Conservation (phyloP, 2,329 filamentous ascomycete genomes). For the Aspergillus floridensis region DNA sequence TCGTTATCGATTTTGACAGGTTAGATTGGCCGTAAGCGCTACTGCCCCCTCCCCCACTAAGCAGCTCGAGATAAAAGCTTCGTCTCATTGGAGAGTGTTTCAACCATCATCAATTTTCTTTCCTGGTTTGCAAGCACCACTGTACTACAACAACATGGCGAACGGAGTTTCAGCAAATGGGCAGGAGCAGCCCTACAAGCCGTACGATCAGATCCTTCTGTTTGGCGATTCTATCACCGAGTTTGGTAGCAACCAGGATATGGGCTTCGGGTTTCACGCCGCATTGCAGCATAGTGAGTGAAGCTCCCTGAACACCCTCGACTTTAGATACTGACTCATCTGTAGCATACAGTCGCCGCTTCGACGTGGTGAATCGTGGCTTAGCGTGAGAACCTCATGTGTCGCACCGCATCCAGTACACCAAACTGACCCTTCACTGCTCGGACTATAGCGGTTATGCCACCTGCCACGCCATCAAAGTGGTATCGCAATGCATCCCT, state of each 20-base stretch:
- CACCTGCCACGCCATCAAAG: constrained; percentile 68
- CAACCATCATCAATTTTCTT: not conserved
- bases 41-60: not conserved
- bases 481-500: constrained; percentile 70
- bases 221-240: constrained; percentile 91
- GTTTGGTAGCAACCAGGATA: constrained; percentile 56
- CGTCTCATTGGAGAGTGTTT: not conserved
- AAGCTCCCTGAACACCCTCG: not conserved
- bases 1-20: not conserved
- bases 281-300: constrained; percentile 66
- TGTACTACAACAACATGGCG: constrained; percentile 3
- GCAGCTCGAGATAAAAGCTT: not conserved
- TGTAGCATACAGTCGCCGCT: constrained; percentile 68
- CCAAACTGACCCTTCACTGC: constrained; percentile 6
- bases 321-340: constrained; percentile 11
- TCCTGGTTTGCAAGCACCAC: not conserved
- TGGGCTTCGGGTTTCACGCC: constrained; percentile 72
- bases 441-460: constrained; percentile 66
- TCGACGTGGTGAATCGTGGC: constrained; percentile 87
- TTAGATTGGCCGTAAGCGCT: not conserved
- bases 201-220: constrained; percentile 73
- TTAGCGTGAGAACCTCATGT: constrained; percentile 54
- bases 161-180: constrained; percentile 6
- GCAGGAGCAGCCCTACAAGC: constrained; percentile 23
- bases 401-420: constrained; percentile 1